Conservation (phyloP, 176 grass and related monocot genomes). For the Oryza australiensis region DNA sequence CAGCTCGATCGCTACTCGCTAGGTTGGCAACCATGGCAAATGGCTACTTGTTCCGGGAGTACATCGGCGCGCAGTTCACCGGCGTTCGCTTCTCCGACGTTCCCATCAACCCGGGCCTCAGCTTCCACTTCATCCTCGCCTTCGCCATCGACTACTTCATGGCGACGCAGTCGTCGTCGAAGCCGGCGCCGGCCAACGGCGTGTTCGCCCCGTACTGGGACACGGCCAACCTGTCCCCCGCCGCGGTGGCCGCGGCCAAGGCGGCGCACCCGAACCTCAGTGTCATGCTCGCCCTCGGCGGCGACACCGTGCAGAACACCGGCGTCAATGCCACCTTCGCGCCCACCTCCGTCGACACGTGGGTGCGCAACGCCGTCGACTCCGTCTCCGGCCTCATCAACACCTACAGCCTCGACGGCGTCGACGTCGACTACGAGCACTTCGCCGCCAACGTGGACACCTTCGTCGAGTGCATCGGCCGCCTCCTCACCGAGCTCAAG, state of each 20-base stretch:
- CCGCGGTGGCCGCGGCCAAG: conserved; percentile 32
- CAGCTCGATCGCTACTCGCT: no score
- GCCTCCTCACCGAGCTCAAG: conserved; percentile 49
- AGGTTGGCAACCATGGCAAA: conserved; percentile 36
- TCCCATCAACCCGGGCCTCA: conserved; percentile 39
- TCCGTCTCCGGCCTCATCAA: conserved; percentile 44
- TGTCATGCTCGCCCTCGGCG: conserved; percentile 38
- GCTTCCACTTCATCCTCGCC: conserved; percentile 57
- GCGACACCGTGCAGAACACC: conserved; percentile 10
- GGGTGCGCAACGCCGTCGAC: conserved; percentile 51
- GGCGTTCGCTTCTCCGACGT: conserved; percentile 53
- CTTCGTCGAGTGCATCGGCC: conserved; percentile 56
- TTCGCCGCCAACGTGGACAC: conserved; percentile 21
- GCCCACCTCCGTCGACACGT: conserved; percentile 28
- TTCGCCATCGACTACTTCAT: conserved; percentile 46
- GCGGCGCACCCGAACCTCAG: conserved; percentile 25
- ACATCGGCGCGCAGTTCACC: conserved; percentile 54
- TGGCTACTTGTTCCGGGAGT: conserved; percentile 60
- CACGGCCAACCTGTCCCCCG: background rate
- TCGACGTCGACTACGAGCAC: conserved; percentile 68
- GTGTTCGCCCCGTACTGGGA: conserved; percentile 49
- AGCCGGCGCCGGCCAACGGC: conserved; percentile 40
- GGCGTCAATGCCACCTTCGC: background rate
- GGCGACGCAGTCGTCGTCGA: background rate
- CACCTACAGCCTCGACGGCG: conserved; percentile 51